Conservation (phyloP, 345 rosid species). For the Moricandia moricandioides region DNA sequence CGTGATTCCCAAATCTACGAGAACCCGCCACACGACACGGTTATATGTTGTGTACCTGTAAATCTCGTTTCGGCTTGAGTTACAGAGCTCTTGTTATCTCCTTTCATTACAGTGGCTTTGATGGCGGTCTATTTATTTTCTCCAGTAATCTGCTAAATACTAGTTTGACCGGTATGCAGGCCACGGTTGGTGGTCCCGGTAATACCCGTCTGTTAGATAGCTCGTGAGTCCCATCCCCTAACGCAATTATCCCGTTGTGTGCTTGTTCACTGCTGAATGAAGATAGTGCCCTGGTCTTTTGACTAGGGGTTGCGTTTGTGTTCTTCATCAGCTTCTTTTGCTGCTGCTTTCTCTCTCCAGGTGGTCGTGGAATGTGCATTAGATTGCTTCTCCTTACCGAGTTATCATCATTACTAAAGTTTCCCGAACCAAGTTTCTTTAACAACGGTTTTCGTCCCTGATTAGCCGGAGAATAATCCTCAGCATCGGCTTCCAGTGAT, state of each 20-base stretch:
- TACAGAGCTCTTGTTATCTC: constrained; percentile 37
- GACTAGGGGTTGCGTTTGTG: constrained; percentile 58
- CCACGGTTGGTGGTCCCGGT: constrained; percentile 76
- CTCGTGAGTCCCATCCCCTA: constrained; percentile 49
- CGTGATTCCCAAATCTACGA: constrained; percentile 20
- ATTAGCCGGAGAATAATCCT: constrained; percentile 36
- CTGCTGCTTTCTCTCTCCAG: constrained; percentile 44
- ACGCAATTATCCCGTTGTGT: constrained; percentile 32
- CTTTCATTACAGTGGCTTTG: constrained; percentile 50
- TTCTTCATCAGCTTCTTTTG: constrained; percentile 52
- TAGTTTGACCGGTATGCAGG: constrained; percentile 94
- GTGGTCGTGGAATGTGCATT: constrained; percentile 42
- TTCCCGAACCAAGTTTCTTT: constrained; percentile 41
- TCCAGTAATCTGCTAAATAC: constrained; percentile 96
- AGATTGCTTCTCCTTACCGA: constrained; percentile 42
- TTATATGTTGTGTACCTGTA: constrained; percentile 20
- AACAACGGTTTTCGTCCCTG: constrained; percentile 45
- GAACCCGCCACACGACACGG: constrained; percentile 13
- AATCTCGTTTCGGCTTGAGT: constrained; percentile 13
- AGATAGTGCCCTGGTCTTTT: constrained; percentile 80
- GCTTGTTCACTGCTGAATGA: constrained; percentile 67
- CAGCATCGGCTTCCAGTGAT: constrained; percentile 45
- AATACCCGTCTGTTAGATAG: constrained; percentile 62
- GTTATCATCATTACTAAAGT: constrained; percentile 44
- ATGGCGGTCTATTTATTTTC: constrained; percentile 96